phyloP scores from a whole-genome alignment of 2,329 filamentous ascomycete genomes.

The Fusarium marasasianum region DNA sequence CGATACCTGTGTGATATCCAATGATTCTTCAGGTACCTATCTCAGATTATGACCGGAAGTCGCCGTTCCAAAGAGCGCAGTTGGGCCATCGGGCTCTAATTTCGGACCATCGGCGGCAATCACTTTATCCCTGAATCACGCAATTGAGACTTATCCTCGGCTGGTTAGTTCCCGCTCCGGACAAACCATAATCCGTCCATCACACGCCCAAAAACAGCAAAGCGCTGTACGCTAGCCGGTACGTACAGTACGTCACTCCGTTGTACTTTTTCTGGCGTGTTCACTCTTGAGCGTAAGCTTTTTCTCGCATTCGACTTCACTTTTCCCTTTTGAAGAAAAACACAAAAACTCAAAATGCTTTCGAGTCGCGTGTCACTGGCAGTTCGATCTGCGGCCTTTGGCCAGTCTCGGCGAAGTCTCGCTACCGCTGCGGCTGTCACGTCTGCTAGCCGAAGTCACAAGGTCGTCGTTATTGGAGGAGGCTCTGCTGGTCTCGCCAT shows the following conservation, averaged over 20 bases:
- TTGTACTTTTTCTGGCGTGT: constrained; percentile 23
- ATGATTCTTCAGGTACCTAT: background rate
- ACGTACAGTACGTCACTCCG: constrained; percentile 22
- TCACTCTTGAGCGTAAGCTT: constrained; percentile 4
- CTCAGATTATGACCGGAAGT: background rate
- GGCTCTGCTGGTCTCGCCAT: constrained; percentile 72
- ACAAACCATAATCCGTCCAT: background rate
- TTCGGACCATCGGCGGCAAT: constrained; percentile 25
- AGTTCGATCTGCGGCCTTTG: constrained; percentile 13
- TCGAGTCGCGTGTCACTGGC: constrained; percentile 26
- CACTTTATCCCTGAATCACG: constrained; percentile 28
- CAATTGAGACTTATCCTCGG: constrained; percentile 14
- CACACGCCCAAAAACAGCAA: background rate
- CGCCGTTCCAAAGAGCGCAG: background rate
- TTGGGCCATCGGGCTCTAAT: constrained; percentile 7
- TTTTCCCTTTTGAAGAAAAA: background rate
- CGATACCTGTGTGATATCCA: background rate
- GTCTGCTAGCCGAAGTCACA: constrained; percentile 56
- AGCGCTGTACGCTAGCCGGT: background rate
- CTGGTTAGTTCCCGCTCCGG: background rate
- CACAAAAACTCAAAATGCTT: constrained; percentile 33
- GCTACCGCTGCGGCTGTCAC: constrained; percentile 23
- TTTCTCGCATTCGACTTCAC: constrained; percentile 9
- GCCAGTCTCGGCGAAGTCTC: constrained; percentile 10
- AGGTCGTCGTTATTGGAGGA: constrained; percentile 72